Conservation (phyloP, 2,329 filamentous ascomycete genomes). For the Aspergillus pseudoviridinutans region DNA sequence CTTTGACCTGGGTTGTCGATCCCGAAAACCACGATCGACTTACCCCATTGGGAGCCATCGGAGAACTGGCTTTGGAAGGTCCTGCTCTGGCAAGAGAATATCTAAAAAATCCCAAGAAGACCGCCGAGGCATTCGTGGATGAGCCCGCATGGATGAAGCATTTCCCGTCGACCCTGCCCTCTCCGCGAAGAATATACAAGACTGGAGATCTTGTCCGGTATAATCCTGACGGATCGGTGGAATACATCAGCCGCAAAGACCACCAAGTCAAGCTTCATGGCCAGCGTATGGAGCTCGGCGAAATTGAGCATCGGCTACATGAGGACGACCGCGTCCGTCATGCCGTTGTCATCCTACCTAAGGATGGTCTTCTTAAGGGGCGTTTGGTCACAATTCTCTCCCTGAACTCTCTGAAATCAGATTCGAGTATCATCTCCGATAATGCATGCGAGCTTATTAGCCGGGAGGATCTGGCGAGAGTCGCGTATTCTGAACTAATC, state of each 20-base stretch:
- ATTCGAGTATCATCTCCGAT: constrained; percentile 25
- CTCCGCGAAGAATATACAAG: constrained; percentile 21
- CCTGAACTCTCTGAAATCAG: constrained; percentile 24
- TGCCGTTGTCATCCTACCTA: constrained; percentile 42
- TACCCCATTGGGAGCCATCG: constrained; percentile 34
- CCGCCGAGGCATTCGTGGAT: constrained; percentile 23
- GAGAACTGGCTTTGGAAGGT: constrained; percentile 36
- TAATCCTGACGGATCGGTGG: constrained; percentile 17
- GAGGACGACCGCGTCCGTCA: constrained; percentile 33
- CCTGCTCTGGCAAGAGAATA: constrained; percentile 39
- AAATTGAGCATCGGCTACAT: constrained; percentile 40
- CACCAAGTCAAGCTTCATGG: constrained; percentile 64
- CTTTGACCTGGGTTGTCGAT: constrained; percentile 32
- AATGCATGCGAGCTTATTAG: constrained; percentile 31
- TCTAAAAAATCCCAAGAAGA: constrained; percentile 33
- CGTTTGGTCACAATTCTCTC: constrained; percentile 45
- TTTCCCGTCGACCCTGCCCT: constrained; percentile 6
- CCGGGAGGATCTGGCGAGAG: constrained; percentile 16
- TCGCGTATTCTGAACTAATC: constrained; percentile 27
- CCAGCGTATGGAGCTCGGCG: constrained; percentile 59
- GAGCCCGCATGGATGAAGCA: constrained; percentile 22
- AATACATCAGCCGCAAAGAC: constrained; percentile 53
- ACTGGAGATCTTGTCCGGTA: constrained; percentile 24
- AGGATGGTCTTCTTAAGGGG: constrained; percentile 39
- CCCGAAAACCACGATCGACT: constrained; percentile 27